Conservation (phyloP, 768 basidiomycete genomes). For the Epithele typhae region DNA sequence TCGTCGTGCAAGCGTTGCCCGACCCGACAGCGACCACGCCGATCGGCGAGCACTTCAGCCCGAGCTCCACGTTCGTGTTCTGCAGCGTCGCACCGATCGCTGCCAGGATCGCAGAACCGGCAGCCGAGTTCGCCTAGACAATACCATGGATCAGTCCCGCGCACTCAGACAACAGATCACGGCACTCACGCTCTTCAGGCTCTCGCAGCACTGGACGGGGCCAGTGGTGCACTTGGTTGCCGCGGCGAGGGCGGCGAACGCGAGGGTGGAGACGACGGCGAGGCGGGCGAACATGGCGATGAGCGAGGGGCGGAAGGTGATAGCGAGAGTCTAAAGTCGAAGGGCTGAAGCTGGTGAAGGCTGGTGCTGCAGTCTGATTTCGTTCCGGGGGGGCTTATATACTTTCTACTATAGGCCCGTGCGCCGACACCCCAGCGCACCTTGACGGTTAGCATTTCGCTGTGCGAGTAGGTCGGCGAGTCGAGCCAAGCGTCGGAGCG, state of each 20-base stretch:
- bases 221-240: constrained; percentile 8
- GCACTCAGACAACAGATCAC: too few species aligned
- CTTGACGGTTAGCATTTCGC: too few species aligned
- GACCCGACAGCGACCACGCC: constrained; percentile 3
- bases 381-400: too few species aligned
- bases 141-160: background rate
- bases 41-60: constrained; percentile 16
- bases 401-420: too few species aligned
- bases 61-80: constrained; percentile 14
- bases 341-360: too few species aligned
- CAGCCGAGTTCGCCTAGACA: background rate
- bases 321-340: too few species aligned
- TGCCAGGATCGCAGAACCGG: background rate
- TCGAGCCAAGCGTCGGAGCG: too few species aligned
- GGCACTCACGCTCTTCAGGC: constrained; percentile 1
- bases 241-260: constrained; percentile 1
- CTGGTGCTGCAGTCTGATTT: too few species aligned
- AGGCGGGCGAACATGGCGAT: constrained; percentile 4
- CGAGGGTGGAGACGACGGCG: constrained; percentile 2
- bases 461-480: too few species aligned
- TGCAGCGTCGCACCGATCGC: constrained; percentile 9
- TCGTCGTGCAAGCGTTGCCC: constrained; percentile 4
- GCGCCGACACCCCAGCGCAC: too few species aligned
- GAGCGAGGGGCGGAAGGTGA: too few species aligned
- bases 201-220: constrained; percentile 8